Evolutionary conservation across 2,329 filamentous ascomycete species (phyloP), one percentile per base, ranked within the genome.

Genomic region (Hawksworthiomyces lignivorus): DNA sequence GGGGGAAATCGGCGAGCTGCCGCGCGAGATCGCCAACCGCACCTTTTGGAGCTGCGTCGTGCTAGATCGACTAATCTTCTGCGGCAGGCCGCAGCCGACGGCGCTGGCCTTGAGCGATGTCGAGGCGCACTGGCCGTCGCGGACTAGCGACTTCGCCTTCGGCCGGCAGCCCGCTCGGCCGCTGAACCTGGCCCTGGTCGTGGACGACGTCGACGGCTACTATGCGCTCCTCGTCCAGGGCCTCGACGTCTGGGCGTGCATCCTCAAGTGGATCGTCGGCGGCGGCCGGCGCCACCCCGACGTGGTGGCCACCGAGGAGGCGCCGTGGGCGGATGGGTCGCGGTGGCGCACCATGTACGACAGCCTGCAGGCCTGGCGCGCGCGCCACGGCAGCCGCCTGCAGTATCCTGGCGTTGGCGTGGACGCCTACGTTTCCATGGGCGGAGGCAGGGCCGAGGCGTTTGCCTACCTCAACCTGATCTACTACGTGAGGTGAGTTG

Each of bases 41-140:
- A 67, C 65, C 0, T 67, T 65, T 32, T 69, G 67, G 67, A 60
- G 60, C 0, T 69, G 66, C 46, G 68, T 67, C 40, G 60, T 70
- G 22, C 62, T 69, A 56, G 65, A 68, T 43, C 62, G 65, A 9
- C 61, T 67, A 38, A 57, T 69, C 28, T 63, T 63, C 28, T 67
- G 63, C 2, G 64, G 64, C 0, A 65, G 58, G 50, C 49, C 51
- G 15, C 54, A 58, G 54, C 61, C 31, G 49, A 60, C 47, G 2
- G 47, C 48, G 36, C 45, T 56, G 10, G 46, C 54, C 12, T 14
- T 50, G n/a, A 17, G 28, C 18, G 22, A 32, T 12, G 15, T 41
- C 22, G 14, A 39, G 3, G 42, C 32, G n/a, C 40, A 36, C 18
- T 48, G 54, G 41, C 50, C 54, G 9, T 33, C 50, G 5, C 27